Evolutionary conservation across 495 filamentous ascomycete species (phyloP), one percentile per base, ranked within the genome.

Genomic region (Corynascus novoguineensis): DNA sequence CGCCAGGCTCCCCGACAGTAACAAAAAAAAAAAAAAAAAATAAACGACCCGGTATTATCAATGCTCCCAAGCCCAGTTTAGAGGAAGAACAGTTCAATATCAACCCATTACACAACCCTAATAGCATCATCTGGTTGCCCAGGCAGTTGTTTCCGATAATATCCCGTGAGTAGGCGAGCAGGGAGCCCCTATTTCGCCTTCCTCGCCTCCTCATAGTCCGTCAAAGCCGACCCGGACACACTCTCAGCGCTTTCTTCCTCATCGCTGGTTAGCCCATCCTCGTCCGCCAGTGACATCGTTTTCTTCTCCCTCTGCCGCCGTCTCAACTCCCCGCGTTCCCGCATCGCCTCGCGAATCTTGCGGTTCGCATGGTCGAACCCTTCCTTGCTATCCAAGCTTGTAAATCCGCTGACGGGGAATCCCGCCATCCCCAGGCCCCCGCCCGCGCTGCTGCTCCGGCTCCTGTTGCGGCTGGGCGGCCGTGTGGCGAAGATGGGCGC

Each of bases 401-500:
- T 96, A 55, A 96, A 85, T 2, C 78, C 79, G 59, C 83, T 83
- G 17, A 95, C 70, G 5, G 82, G 78, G 61, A 90, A 86, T 0
- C 82, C 84, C 4, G 73, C 78, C 3, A 77, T 77, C 5, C 57
- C 53, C 14, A 58, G 34, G 7, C 60, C 61, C 9, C 83, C 82
- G 29, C 80, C 76, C 1, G 75, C 75, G 60, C 83, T 92, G 64
- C 88, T 87, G 63, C 86, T 91, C 37, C 87, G 76, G 60, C 82
- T 86, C 15, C 86, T 75, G 38, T 75, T 85, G 41, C 88, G 84
- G 56, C 83, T 89, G 3, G 84, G 80, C 5, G 92, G 92, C 29
- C 89, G 78, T 28, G 87, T 91, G 3, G 92, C 88, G 65, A 97
- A 98, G 68, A 98, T 84, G 45, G 86, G 88, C 58, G 93, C 87